Base-by-base conservation (phyloP, 192 early-diverging fungal genomes). In the Powellomyces hirtus region DNA sequence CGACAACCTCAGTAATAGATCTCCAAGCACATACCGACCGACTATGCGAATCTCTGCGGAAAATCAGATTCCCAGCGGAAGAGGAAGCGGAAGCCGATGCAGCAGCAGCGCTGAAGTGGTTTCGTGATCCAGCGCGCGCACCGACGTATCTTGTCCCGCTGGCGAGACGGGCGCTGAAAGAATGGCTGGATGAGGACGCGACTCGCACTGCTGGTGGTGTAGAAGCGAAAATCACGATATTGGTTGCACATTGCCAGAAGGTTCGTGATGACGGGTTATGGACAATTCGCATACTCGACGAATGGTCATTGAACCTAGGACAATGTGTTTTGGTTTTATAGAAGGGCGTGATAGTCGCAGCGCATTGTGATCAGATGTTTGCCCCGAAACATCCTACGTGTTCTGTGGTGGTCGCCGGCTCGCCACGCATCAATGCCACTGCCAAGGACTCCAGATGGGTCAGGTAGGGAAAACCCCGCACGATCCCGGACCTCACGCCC, bases 391-490 rank as follows among this genome's bases (percentile, higher is more conserved):
- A 18, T 16, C 26, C 53, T 31, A 27, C 53, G 6, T 16, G 11
- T 36, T 3, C 20, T 13, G 59, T 60, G 33, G 14, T 60, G 4
- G 59, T 60, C 33, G 59, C 16, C 8, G 59, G 59, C 5, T 16
- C 38, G 35, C 34, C 36, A 5, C 31, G 59, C 14, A 10, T 24
- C 4, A 60, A 60, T 37, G n/a, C 59, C 16, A 38, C 59, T 36
- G 59, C 37, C 1, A 60, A 60, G 35, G 59, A 36, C 31, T 38
- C 59, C 3, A 34, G 38, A 60, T 60, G 59, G 59, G 37, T 60
- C 59, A 18, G 59, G 53, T 56, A 56, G n/a, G n/a, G n/a, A n/a
- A 49, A 14, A 49, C 4, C 46, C 3, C 14, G 3, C 46, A 49
- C n/a, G n/a, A 42, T 8, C 8, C 10, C 46, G 46, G 5, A 5